These are phyloP conservation scores for Dipteronia dyeriana DNA, from an alignment of 345 rosid species.

Conservation along the genomic window DNA sequence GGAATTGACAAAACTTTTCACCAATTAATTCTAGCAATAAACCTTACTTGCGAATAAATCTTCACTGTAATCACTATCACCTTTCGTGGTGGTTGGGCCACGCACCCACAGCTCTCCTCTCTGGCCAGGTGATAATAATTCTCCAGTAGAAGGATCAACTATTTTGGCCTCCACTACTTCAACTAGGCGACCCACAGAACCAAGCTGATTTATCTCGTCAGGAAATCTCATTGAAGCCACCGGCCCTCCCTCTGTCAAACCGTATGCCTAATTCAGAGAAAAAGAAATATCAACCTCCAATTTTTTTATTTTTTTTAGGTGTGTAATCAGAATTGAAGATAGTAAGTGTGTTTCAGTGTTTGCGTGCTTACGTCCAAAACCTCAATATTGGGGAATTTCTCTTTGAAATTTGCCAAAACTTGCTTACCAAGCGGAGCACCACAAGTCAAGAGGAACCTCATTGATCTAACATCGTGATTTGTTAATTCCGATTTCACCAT, in stretches of 20 bases:
- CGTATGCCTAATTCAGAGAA: slow-evolving; percentile 59
- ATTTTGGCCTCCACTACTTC: slow-evolving; percentile 73
- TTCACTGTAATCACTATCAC: slow-evolving; percentile 25
- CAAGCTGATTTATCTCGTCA: slow-evolving; percentile 49
- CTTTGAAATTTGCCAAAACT: slow-evolving; percentile 51
- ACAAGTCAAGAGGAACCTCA: slow-evolving; percentile 52
- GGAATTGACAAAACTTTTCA: slow-evolving; percentile 23
- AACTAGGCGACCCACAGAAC: slow-evolving; percentile 69
- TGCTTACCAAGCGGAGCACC: slow-evolving; percentile 88
- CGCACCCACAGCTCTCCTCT: slow-evolving; percentile 90
- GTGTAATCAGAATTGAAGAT: too few species aligned
- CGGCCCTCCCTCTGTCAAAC: slow-evolving; percentile 78
- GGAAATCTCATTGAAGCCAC: slow-evolving; percentile 50
- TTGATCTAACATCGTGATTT: slow-evolving; percentile 66
- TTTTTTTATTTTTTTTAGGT: too few species aligned
- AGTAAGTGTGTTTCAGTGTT: not conserved
- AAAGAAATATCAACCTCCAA: not conserved
- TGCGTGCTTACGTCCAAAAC: slow-evolving; percentile 52
- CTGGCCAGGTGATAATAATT: slow-evolving; percentile 65
- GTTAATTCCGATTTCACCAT: slow-evolving; percentile 59
- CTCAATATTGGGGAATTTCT: slow-evolving; percentile 65
- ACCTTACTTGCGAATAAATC: too few species aligned
- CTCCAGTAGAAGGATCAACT: slow-evolving; percentile 72
- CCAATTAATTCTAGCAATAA: not conserved
- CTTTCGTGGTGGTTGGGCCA: slow-evolving; percentile 75